Evolutionary conservation across 2,329 filamentous ascomycete species (phyloP), one percentile per base, ranked within the genome.

Genomic region (Calonectria leucothoes): DNA sequence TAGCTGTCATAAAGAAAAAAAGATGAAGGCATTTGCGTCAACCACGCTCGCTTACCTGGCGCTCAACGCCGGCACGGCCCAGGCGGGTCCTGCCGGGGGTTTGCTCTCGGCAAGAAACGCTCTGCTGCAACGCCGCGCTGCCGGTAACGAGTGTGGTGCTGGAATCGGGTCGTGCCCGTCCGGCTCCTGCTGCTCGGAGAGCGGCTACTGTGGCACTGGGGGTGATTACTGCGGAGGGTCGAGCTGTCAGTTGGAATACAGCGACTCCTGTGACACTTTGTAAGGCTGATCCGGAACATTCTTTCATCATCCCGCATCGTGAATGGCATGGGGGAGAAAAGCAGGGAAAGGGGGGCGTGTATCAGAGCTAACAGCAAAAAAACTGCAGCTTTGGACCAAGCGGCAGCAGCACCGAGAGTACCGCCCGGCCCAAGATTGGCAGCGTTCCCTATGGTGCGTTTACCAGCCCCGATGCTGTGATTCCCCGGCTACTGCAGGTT

Each of bases 251-350:
- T 76, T 86, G 45, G 81, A 83, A 14, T 86, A 83, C 76, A 84
- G 84, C 71, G 82, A 85, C 69, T 79, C 82, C 48, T 86, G 85
- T 82, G 84, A 86, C 73, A 84, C 84, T 73, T 83, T 85, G 85
- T 86, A 78, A 83, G 85, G 80, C 27, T 71, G 29, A n/a, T 31
- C 51, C 35, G 49, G n/a, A 20, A 31, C 55, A 61, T 39, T 61
- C 55, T 39, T 61, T 61, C 55, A 61, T 61, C 55, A 61, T 61
- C n/a, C 37, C 55, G 55, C 55, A 37, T 61, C 55, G 25, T 15
- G 6, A 11, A 37, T 39, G 23, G 33, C 55, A 61, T 39, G 55
- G 35, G 63, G 37, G n/a, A n/a, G n/a, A n/a, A n/a, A n/a, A n/a
- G n/a, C n/a, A n/a, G n/a, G n/a, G n/a, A n/a, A n/a, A 35, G 45